Evolutionary conservation across 129 eudicot species (phyloP).

Genomic region (Centaurea solstitialis): DNA sequence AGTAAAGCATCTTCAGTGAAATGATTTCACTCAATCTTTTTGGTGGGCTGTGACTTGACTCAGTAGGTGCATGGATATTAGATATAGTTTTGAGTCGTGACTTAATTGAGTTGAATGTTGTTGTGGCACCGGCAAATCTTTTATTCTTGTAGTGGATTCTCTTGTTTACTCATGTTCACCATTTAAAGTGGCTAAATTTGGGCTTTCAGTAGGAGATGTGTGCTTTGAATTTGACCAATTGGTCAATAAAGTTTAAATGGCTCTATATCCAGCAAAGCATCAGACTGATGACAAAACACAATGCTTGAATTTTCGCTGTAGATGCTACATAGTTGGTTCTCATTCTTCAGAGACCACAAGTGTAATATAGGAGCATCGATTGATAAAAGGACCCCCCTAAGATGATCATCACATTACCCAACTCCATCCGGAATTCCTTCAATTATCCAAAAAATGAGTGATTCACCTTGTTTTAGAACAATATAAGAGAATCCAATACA

Average conservation of each 20-base stretch:
- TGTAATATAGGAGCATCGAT: neutral
- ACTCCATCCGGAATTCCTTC: neutral
- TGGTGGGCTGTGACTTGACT: neutral
- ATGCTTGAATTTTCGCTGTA: neutral
- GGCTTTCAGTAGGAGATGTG: neutral
- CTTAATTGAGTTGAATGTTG: neutral
- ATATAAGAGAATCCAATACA: neutral
- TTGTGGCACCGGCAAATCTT: neutral
- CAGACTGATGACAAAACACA: neutral
- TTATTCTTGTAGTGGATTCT: neutral
- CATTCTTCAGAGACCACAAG: neutral
- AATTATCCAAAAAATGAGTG: neutral
- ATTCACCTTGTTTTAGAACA: neutral
- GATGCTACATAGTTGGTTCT: neutral
- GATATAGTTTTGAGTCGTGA: neutral
- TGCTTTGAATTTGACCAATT: neutral
- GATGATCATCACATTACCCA: neutral
- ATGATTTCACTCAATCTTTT: neutral
- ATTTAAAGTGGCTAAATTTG: too few relatives aligned
- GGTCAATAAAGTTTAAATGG: neutral
- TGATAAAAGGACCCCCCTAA: neutral
- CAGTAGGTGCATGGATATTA: neutral
- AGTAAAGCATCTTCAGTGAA: neutral
- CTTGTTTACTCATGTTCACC: neutral
- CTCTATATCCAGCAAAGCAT: neutral